These are phyloP conservation scores for Discostella pseudostelligera DNA, from an alignment of 108 stramenopile species.

Conservation along the genomic window DNA sequence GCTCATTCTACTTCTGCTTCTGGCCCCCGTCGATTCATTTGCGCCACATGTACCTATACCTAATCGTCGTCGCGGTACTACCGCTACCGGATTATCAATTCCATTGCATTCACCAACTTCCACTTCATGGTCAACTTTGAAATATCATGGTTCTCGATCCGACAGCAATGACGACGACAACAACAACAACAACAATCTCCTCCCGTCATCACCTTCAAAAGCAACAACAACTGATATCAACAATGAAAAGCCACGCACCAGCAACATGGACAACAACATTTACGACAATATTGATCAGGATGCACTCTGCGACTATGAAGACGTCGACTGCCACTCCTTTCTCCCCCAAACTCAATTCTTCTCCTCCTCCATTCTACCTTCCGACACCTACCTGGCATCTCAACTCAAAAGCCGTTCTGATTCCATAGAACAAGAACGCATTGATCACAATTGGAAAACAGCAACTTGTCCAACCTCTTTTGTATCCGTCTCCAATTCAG, in stretches of 20 bases:
- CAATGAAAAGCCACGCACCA: too few species aligned
- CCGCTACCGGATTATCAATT: too few species aligned
- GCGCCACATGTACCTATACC: too few species aligned
- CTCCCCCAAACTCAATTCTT: slow-evolving; percentile 13
- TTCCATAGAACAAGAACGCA: slow-evolving; percentile 9
- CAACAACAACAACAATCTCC: background rate
- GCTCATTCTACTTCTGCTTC: too few species aligned
- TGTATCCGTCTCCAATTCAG: slow-evolving; percentile 18
- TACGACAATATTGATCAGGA: background rate
- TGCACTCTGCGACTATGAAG: slow-evolving; percentile 11
- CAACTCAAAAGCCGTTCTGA: slow-evolving; percentile 12
- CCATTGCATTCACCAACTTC: too few species aligned
- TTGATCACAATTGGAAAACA: slow-evolving; percentile 17
- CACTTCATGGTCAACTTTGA: too few species aligned
- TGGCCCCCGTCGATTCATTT: too few species aligned
- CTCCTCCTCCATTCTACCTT: background rate
- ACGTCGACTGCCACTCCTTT: slow-evolving; percentile 17
- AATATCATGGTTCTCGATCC: background rate
- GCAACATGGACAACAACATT: too few species aligned
- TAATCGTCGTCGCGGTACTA: too few species aligned
- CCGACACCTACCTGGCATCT: slow-evolving; percentile 9
- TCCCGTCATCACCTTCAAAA: too few species aligned
- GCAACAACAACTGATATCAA: too few species aligned
- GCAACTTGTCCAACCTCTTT: slow-evolving; percentile 30
- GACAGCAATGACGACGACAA: background rate